Evolutionary conservation across 352 stramenopile genomes (phyloP).

Genomic region (Globisporangium heterothallicum): DNA sequence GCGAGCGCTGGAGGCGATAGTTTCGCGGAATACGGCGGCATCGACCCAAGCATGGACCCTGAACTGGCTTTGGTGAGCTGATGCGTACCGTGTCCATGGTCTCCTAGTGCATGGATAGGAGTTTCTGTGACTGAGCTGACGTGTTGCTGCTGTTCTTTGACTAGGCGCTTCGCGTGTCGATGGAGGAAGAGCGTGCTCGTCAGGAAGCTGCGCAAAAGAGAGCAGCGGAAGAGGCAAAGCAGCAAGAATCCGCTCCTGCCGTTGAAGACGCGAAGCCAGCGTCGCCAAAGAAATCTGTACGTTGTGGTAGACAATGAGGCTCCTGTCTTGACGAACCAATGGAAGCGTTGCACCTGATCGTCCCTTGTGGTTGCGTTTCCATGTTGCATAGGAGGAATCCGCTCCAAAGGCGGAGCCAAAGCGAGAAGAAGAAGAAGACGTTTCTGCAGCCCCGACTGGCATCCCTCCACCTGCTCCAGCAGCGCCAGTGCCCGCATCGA

Average conservation of each 20-base stretch:
- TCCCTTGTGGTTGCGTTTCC: not conserved
- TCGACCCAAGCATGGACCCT: constrained; percentile 98
- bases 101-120: not conserved
- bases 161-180: constrained; percentile 93
- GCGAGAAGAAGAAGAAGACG: constrained; percentile 10
- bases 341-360: too few relatives aligned
- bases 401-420: constrained; percentile 19
- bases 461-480: constrained; percentile 44
- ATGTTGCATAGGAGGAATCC: constrained; percentile 7
- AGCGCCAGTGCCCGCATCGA: constrained; percentile 61
- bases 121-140: not conserved
- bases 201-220: constrained; percentile 93
- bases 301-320: not conserved
- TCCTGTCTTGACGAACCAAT: not conserved
- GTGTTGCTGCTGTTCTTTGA: not conserved
- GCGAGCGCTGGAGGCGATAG: constrained; percentile 38
- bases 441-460: constrained; percentile 13
- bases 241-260: constrained; percentile 24
- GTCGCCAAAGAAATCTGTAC: constrained; percentile 9
- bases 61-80: constrained; percentile 94
- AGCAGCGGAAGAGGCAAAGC: constrained; percentile 62
- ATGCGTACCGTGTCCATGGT: not conserved
- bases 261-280: constrained; percentile 22
- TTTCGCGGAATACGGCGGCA: constrained; percentile 94
- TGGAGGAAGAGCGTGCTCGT: constrained; percentile 97